Evolutionary conservation across 163 green algal species (phyloP), one percentile per base, ranked within the genome.

Genomic region (Volvox carteri): DNA sequence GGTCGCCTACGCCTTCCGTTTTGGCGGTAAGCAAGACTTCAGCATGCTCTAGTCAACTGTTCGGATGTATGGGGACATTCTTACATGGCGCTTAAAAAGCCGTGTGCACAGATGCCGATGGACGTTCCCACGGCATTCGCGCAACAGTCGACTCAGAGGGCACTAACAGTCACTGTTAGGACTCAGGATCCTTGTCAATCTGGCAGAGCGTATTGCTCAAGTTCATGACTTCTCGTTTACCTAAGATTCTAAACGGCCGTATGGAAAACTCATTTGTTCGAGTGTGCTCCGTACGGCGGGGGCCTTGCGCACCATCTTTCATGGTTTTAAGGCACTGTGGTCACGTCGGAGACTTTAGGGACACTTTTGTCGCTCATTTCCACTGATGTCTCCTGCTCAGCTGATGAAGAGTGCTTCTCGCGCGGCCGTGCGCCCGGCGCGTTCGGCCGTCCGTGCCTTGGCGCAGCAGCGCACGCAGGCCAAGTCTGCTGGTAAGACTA

Each of bases 401-500:
- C 42, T 78, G 62, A 67, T 78, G 65, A 74, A 83, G 68, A 30
- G 77, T 14, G 83, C 83, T 60, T 35, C 35, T 4, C 68, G 67
- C 50, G 23, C 52, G 0, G 5, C 35, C 16, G 48, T 74, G 33
- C 83, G 83, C 50, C 83, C 83, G 14, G 50, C 83, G 11, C 83
- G 83, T 50, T 81, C 67, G 37, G 67, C 68, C 14, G 83, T 88
- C 9, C 58, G 54, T 48, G 83, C 28, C 16, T 62, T 88, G 14
- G 83, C 83, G 0, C 50, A 75, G 68, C 83, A 83, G 67, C 83
- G 68, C 37, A 81, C 83, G 3, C 65, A 79, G 83, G 28, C 83
- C 50, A 88, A 88, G 83, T 35, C 50, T 35, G 50, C 68, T 18
- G 83, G 83, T 88, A 39, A 81, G 83, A 35, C n/a, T n/a, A n/a